Evolutionary conservation across 164 flowering plant species (phyloP), one percentile per base, ranked within the genome.

Genomic region (Saururus chinensis): DNA sequence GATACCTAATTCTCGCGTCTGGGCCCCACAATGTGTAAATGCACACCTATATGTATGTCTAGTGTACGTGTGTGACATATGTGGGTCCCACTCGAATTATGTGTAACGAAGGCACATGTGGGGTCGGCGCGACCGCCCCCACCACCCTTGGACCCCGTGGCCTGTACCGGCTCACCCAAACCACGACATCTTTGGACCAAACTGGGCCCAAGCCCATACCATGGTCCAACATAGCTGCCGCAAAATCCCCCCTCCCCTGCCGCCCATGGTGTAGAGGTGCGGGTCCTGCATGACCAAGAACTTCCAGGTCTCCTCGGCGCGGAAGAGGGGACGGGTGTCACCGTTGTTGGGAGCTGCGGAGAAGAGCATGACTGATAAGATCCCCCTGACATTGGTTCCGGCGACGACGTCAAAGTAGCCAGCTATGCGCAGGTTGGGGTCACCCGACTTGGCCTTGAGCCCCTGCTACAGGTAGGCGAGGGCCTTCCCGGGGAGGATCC

Each of bases 371-470:
- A 96, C 82, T 11, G 96, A 79, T 80, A 90, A 88, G 53, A 93
- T 78, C 6, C 99, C 97, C 1, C 98, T 96, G 64, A 86, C 68
- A 23, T 95, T 96, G 26, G 95, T 74, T 0, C 98, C 97, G 25
- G 97, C 88, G 20, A 86, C 91, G 7, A 90, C 95, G 70, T 93
- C 98, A 69, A 93, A 88, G 62, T 79, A 93, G 67, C 90, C 97
- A 16, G 98, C 92, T 75, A 93, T 81, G 66, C 88, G 71, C 1
- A 96, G 96, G 61, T 86, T 76, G 0, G 92, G 84, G 59, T 93
- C 73, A 10, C 89, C 87, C 1, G 97, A 90, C 61, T 85, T 85
- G 0, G 68, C 57, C 70, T 84, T 81, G 56, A 93, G 65, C 9
- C 95, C 81, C 22, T 78, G 73, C 61, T 93, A 97, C 14, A 93